phyloP scores from a whole-genome alignment of 2,329 filamentous ascomycete species.

The Aspergillus sp. region DNA sequence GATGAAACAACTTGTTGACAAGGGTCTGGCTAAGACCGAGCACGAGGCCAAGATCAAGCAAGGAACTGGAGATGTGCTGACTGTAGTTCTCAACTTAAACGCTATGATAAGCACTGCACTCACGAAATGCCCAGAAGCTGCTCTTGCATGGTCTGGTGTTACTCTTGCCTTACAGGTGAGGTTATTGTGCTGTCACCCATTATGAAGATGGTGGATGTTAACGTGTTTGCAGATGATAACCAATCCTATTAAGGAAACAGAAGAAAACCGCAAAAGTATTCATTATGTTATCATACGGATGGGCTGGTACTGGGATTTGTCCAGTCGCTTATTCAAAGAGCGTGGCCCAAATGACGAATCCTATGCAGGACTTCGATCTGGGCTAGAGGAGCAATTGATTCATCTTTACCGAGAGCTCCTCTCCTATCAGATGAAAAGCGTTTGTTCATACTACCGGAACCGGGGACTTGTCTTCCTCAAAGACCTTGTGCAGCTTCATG shows the following conservation, averaged over 20 bases:
- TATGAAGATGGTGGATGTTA: constrained; percentile 1
- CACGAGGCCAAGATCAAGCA: background rate
- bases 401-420: constrained; percentile 35
- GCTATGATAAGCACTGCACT: constrained; percentile 20
- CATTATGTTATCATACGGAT: constrained; percentile 30
- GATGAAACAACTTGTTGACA: background rate
- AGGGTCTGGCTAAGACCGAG: background rate
- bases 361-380: background rate
- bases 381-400: constrained; percentile 21
- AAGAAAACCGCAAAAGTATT: constrained; percentile 28
- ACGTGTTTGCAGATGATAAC: background rate
- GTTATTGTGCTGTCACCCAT: background rate
- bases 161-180: constrained; percentile 28
- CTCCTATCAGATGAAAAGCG: constrained; percentile 36
- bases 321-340: constrained; percentile 20
- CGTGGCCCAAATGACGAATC: background rate
- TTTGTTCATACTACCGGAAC: constrained; percentile 29
- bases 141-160: constrained; percentile 32
- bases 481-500: constrained; percentile 24
- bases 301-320: constrained; percentile 33
- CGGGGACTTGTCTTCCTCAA: constrained; percentile 19
- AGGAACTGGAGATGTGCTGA: no score
- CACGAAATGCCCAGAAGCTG: constrained; percentile 24
- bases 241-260: constrained; percentile 8
- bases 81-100: constrained; percentile 14